phyloP scores from a whole-genome alignment of 768 basidiomycete genomes.

The Suillus americanus region DNA sequence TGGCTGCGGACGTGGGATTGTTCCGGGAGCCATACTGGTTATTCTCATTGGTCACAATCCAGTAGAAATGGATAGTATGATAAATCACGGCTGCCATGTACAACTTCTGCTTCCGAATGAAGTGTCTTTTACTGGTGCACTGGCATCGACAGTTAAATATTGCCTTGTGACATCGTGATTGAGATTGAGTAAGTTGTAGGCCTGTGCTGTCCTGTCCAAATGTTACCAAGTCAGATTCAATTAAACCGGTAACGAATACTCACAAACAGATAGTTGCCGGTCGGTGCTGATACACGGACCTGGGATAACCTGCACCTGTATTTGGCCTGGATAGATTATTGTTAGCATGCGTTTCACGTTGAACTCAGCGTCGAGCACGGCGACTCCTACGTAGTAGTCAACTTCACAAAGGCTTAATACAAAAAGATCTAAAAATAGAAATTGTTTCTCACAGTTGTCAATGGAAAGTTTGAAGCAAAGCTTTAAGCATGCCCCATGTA shows the following conservation, averaged over 20 bases:
- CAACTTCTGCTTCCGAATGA: constrained; percentile 65
- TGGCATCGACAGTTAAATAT: constrained; percentile 56
- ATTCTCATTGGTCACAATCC: constrained; percentile 64
- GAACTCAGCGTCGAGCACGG: constrained; percentile 22
- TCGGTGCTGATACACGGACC: constrained; percentile 59
- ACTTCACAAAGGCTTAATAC: background rate
- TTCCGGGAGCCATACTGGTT: constrained; percentile 56
- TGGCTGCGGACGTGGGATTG: constrained; percentile 72
- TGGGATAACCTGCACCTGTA: background rate
- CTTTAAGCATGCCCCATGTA: background rate
- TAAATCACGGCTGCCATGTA: constrained; percentile 48
- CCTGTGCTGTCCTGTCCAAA: constrained; percentile 79
- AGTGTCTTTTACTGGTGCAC: constrained; percentile 68
- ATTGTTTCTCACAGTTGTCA: background rate
- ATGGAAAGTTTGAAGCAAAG: background rate
- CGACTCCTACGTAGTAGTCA: constrained; percentile 5
- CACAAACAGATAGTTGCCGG: constrained; percentile 81
- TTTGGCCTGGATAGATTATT: constrained; percentile 61
- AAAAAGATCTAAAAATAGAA: background rate
- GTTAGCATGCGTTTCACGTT: constrained; percentile 57
- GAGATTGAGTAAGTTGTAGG: constrained; percentile 60
- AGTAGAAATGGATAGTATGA: constrained; percentile 76
- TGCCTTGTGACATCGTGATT: constrained; percentile 43
- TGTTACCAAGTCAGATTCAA: constrained; percentile 30
- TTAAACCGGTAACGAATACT: constrained; percentile 34